phyloP scores from a whole-genome alignment of 306 rosid genomes.

The Rosa chinensis region DNA sequence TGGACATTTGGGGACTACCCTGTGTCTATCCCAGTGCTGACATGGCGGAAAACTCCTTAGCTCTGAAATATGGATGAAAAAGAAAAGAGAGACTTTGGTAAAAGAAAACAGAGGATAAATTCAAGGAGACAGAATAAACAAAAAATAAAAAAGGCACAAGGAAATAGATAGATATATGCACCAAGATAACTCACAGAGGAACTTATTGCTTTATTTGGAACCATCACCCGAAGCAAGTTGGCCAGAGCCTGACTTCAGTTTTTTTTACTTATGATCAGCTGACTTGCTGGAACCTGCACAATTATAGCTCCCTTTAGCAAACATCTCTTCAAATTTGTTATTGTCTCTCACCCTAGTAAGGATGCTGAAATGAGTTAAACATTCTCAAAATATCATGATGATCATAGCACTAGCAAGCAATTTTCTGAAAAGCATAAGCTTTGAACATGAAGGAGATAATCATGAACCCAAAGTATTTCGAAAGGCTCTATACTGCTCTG shows the following conservation, averaged over 20 bases:
- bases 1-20: neutral
- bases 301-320: too few species aligned
- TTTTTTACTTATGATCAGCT: too few species aligned
- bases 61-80: neutral
- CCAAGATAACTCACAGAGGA: neutral
- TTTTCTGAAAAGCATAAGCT: neutral
- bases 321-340: too few species aligned
- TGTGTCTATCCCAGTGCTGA: neutral
- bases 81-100: neutral
- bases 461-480: too few species aligned
- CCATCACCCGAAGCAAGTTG: neutral
- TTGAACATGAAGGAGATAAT: neutral
- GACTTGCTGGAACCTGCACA: too few species aligned
- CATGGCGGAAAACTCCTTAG: neutral
- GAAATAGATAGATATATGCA: neutral
- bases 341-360: neutral
- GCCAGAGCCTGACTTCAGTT: too few species aligned
- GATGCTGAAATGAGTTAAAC: neutral
- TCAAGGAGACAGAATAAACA: neutral
- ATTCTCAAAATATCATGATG: too few species aligned
- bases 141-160: neutral
- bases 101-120: too few species aligned
- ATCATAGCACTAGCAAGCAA: neutral
- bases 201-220: neutral
- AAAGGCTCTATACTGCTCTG: neutral